Base-by-base conservation (phyloP, 2,329 filamentous ascomycete species). In the Fusarium siculi region DNA sequence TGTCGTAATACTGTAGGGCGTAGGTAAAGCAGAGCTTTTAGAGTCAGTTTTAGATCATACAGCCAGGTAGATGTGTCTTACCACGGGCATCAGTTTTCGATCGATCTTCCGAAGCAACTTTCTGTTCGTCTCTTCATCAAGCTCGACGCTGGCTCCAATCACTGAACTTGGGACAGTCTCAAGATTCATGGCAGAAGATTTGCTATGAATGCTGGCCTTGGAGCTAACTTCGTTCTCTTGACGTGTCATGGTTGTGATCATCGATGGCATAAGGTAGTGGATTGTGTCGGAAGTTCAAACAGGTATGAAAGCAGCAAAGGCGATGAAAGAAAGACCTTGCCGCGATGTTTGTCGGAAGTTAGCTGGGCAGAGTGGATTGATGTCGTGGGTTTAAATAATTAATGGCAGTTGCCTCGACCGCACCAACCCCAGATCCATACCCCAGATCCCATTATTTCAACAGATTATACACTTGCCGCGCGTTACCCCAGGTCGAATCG, bases 221-320 rank as follows among this genome's bases (percentile, higher is more conserved):
- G 28, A 23, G 28, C 47, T 34, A 7, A 8, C 21, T 23, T 32
- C 21, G 5, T 34, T 7, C 4, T 23, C 8, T 23, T 50, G 47
- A 14, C 10, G 30, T 23, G 47, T 14, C 47, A 50, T 50, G 21
- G 10, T 23, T 23, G 47, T 30, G 30, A 50, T 50, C 4, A 21
- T 14, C 23, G 30, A 11, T 34, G 21, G 10, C 21, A 50, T 50
- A 2, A 4, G 21, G 15, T 14, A 18, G 23, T 14, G 8, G 30
- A 34, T 3, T 5, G 23, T 32, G 1, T 19, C 21, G 23, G 21
- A 9, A 12, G 28, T 2, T 3, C 7, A 4, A 19, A 7, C 4
- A 7, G 10, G 7, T 4, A 32, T 23, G 7, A 9, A 14, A 34
- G 16, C 21, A 34, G n/a, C 28, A 34, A 50, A 21, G 21, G 7